phyloP scores from a whole-genome alignment of 495 filamentous ascomycete genomes.

The Aspergillus incahuasiensis region DNA sequence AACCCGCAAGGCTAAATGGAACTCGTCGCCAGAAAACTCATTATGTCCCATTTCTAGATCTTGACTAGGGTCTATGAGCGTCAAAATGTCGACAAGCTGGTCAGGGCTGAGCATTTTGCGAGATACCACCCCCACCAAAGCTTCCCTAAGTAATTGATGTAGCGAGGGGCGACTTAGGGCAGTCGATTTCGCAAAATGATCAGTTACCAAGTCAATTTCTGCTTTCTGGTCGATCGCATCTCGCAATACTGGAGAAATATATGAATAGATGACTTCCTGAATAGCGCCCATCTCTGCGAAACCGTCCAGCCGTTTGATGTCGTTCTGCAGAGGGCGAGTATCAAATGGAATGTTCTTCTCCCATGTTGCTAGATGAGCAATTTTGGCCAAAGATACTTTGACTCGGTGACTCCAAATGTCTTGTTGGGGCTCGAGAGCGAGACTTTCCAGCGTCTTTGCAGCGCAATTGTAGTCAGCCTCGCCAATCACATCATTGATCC shows the following conservation, averaged over 20 bases:
- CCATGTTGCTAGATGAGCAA: conserved; percentile 63
- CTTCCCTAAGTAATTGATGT: conserved; percentile 57
- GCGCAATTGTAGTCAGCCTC: conserved; percentile 70
- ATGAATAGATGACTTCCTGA: conserved; percentile 67
- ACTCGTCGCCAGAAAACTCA: conserved; percentile 48
- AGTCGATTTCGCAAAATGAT: conserved; percentile 54
- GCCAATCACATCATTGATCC: conserved; percentile 85
- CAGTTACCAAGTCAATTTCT: conserved; percentile 67
- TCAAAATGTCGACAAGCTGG: conserved; percentile 76
- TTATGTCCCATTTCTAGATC: conserved; percentile 30
- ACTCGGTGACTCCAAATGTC: conserved; percentile 87
- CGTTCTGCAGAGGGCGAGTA: conserved; percentile 25
- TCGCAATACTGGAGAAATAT: conserved; percentile 52
- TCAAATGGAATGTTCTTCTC: conserved; percentile 25
- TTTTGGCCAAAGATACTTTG: conserved; percentile 80
- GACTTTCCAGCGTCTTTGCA: conserved; percentile 56
- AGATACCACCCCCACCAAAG: conserved; percentile 59
- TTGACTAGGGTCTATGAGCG: conserved; percentile 52
- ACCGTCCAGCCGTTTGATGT: conserved; percentile 49
- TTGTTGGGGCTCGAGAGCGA: conserved; percentile 62
- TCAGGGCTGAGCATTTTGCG: conserved; percentile 62
- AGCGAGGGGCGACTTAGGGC: conserved; percentile 60
- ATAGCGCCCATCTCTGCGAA: conserved; percentile 61
- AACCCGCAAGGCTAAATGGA: conserved; percentile 66
- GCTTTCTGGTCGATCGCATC: conserved; percentile 73